A percentile compares a stretch with the other conserved stretches of the same genome.
Evolutionary conservation across 441 rosid species (phyloP).

Genomic region (Euphorbia neoarborescens): DNA sequence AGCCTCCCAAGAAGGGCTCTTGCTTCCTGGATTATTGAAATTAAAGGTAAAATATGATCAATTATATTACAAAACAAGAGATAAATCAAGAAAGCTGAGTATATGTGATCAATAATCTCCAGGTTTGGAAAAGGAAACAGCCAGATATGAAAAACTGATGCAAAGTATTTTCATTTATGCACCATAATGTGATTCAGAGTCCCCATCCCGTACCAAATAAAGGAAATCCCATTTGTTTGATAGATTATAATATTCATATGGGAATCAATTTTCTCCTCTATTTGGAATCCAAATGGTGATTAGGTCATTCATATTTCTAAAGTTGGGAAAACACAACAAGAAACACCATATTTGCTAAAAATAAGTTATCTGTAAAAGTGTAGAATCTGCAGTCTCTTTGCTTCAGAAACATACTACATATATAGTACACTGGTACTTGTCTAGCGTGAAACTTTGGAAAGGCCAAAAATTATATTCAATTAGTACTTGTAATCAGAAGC

Average conservation of each 20-base stretch:
- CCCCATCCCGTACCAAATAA: background rate
- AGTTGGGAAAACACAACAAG: background rate
- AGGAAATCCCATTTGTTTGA: background rate
- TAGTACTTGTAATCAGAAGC: background rate
- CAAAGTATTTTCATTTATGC: background rate
- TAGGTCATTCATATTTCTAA: background rate
- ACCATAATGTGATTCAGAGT: background rate
- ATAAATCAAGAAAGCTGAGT: background rate
- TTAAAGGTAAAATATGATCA: background rate
- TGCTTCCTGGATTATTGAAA: conserved; percentile 53
- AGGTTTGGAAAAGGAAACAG: background rate
- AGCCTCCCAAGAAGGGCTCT: conserved; percentile 90
- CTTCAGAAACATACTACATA: background rate
- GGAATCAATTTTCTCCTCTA: background rate
- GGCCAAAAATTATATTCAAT: background rate
- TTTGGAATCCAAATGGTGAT: background rate
- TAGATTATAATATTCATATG: background rate
- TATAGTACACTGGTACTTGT: background rate
- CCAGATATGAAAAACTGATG: background rate
- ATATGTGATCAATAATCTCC: background rate
- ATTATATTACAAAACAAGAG: background rate
- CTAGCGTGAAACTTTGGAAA: background rate
- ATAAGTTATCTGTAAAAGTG: background rate
- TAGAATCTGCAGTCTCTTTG: background rate
- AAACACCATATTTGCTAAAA: background rate